phyloP scores from a whole-genome alignment of 1,284 basidiomycete species.

The Apiotrichum sp. region DNA sequence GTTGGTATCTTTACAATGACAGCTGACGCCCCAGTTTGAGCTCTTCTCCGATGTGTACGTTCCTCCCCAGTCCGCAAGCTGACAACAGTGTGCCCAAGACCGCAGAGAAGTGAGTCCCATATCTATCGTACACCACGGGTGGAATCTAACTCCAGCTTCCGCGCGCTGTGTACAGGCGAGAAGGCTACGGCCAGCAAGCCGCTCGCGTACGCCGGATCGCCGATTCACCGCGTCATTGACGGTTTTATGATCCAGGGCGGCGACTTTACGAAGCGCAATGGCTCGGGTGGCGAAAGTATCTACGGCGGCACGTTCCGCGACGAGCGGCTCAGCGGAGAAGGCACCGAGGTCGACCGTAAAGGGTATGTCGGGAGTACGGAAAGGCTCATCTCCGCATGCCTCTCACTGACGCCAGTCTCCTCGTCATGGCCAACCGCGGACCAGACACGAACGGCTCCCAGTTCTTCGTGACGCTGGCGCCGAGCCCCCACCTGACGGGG shows the following conservation, averaged over 20 bases:
- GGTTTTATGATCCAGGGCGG: slow-evolving; percentile 86
- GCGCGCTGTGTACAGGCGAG: slow-evolving; percentile 80
- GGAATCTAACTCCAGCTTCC: slow-evolving; percentile 57
- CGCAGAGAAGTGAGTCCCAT: slow-evolving; percentile 64
- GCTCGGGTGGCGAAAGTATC: slow-evolving; percentile 51
- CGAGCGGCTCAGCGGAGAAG: slow-evolving; percentile 40
- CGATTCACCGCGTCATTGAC: slow-evolving; percentile 72
- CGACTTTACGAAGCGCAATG: slow-evolving; percentile 54
- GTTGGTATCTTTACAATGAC: slow-evolving; percentile 8
- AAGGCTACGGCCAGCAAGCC: slow-evolving; percentile 63
- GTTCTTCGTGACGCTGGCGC: slow-evolving; percentile 46
- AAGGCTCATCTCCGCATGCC: background rate
- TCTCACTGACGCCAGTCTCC: slow-evolving; percentile 27
- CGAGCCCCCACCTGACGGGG: slow-evolving; percentile 47
- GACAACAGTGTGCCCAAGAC: slow-evolving; percentile 66
- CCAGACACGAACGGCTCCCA: slow-evolving; percentile 55
- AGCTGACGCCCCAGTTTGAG: slow-evolving; percentile 62
- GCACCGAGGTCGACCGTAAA: slow-evolving; percentile 41
- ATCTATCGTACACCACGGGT: background rate
- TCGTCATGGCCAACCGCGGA: slow-evolving; percentile 61
- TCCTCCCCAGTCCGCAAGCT: background rate
- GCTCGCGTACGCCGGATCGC: slow-evolving; percentile 74
- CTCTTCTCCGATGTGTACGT: slow-evolving; percentile 56
- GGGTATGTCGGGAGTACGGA: slow-evolving; percentile 29
- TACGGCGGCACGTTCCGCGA: slow-evolving; percentile 46